Conservation (phyloP, 2,329 filamentous ascomycete species). For the Paracorniculantispora psalliotae region DNA sequence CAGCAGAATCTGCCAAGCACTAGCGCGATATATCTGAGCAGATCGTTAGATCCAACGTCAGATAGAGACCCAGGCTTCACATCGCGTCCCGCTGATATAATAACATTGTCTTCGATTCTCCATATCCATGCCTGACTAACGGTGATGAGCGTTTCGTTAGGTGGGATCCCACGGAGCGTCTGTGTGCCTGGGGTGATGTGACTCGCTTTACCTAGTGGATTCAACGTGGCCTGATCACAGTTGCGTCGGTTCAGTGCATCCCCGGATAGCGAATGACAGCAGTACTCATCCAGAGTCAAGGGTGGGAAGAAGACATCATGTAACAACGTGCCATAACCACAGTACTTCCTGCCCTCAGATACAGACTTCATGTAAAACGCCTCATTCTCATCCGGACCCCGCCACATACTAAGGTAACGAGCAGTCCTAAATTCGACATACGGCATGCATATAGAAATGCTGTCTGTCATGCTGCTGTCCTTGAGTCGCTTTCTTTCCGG, state of each 20-base stretch:
- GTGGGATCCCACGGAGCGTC: background rate
- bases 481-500: background rate
- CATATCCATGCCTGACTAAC: constrained; percentile 4
- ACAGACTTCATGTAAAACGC: background rate
- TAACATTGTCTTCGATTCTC: constrained; percentile 1
- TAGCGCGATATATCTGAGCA: background rate
- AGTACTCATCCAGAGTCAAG: background rate
- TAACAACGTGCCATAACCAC: background rate
- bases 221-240: background rate
- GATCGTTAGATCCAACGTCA: background rate
- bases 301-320: background rate
- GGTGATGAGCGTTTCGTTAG: background rate
- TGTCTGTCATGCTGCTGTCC: background rate
- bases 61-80: background rate
- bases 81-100: background rate
- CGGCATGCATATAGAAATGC: background rate
- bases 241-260: background rate
- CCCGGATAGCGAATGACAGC: background rate
- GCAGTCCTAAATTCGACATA: background rate
- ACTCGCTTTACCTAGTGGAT: background rate
- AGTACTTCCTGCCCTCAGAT: background rate
- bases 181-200: background rate
- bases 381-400: background rate
- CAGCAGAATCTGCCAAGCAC: background rate
- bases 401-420: background rate